These are phyloP conservation scores for Leishmania mexicana DNA, from an alignment of 208 protist species.

Conservation along the genomic window DNA sequence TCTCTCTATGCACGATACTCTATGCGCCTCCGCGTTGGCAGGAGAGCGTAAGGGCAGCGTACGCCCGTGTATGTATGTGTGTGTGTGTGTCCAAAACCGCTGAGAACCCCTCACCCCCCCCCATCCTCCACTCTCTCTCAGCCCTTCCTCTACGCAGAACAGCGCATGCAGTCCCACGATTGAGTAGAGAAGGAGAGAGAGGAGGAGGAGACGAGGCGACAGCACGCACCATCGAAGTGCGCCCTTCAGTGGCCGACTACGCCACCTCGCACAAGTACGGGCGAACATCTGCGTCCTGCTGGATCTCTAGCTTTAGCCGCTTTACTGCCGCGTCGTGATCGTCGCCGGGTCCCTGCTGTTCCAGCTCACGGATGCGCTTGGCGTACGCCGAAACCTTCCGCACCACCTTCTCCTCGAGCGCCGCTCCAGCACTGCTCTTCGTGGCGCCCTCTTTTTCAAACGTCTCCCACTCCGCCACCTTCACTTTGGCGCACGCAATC, in stretches of 20 bases:
- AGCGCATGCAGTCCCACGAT: neutral
- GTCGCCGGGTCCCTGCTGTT: slow-evolving; percentile 23
- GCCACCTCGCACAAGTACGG: slow-evolving; percentile 29
- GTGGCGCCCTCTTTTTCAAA: slow-evolving; percentile 49
- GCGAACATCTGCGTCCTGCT: slow-evolving; percentile 34
- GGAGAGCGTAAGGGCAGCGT: neutral
- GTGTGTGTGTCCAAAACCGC: neutral
- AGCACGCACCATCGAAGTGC: neutral
- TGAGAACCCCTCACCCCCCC: neutral
- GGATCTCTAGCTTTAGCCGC: slow-evolving; percentile 58
- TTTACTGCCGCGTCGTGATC: slow-evolving; percentile 33
- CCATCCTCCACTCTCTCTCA: neutral
- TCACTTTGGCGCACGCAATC: slow-evolving; percentile 73
- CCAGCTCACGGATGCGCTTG: slow-evolving; percentile 67
- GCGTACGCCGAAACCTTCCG: slow-evolving; percentile 56
- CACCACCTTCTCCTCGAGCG: slow-evolving; percentile 34
- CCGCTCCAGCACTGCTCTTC: neutral
- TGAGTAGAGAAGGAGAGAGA: neutral
- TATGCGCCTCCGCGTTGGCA: neutral
- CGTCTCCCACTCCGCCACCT: slow-evolving; percentile 86
- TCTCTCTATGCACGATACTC: neutral
- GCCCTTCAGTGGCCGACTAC: neutral
- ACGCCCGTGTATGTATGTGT: neutral
- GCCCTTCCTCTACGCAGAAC: neutral
- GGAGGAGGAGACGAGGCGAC: neutral